Percentiles rank a stretch among this genome's conserved stretches.
Conservation (phyloP, 2,329 filamentous ascomycete genomes). For the Colletotrichum agaves region DNA sequence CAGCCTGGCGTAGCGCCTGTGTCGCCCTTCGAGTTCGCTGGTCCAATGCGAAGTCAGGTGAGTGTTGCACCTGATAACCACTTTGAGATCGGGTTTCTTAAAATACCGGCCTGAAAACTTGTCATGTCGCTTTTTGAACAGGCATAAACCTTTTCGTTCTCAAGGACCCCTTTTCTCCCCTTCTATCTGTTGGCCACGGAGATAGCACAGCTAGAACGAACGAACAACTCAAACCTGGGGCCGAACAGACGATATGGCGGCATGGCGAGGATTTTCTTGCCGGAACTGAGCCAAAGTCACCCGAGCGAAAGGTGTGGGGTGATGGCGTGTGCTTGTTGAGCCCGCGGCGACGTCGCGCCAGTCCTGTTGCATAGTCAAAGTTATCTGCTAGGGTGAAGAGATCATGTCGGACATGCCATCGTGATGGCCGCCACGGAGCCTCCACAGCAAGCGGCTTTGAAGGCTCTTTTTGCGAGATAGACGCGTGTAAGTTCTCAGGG, state of each 20-base stretch:
- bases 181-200: too few relatives aligned
- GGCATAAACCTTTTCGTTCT: background rate
- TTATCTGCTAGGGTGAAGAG: background rate
- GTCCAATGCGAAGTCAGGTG: too few relatives aligned
- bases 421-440: background rate
- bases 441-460: background rate
- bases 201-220: too few relatives aligned
- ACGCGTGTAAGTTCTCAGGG: background rate
- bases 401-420: background rate
- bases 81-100: background rate
- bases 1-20: too few relatives aligned
- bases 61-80: background rate
- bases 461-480: constrained; percentile 6
- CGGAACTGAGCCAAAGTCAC: too few relatives aligned
- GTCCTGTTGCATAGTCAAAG: background rate
- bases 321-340: background rate
- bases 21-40: too few relatives aligned
- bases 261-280: too few relatives aligned
- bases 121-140: background rate
- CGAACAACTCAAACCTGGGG: background rate
- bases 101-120: background rate
- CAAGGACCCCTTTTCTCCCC: too few relatives aligned
- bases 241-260: background rate
- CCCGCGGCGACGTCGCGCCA: background rate
- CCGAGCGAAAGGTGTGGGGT: background rate